Percentiles rank a stretch among this genome's conserved stretches.
These are phyloP conservation scores for Stagonosporopsis rhizophila DNA, from an alignment of 2,329 filamentous ascomycete species.

Conservation along the genomic window DNA sequence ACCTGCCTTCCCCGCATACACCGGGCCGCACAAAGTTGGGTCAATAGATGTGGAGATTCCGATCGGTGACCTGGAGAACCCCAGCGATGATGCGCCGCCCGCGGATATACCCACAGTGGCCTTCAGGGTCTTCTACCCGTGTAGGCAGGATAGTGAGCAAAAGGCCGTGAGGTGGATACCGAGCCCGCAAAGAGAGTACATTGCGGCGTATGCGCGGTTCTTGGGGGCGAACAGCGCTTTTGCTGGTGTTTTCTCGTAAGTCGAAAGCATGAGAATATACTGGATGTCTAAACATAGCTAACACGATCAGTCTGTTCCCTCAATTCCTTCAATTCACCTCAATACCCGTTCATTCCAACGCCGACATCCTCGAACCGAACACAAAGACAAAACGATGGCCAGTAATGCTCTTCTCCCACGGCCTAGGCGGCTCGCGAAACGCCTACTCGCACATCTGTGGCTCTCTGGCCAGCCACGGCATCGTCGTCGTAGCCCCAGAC, in stretches of 20 bases:
- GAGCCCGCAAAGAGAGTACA: constrained; percentile 74
- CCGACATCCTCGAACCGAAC: constrained; percentile 62
- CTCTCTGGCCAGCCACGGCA: constrained; percentile 79
- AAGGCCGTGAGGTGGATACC: constrained; percentile 78
- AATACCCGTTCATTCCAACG: constrained; percentile 76
- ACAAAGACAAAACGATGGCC: constrained; percentile 70
- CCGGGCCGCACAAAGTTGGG: constrained; percentile 79
- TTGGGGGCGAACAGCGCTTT: constrained; percentile 67
- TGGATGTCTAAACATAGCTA: constrained; percentile 2
- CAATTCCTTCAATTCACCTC: constrained; percentile 75
- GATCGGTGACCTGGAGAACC: constrained; percentile 57
- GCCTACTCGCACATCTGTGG: constrained; percentile 84
- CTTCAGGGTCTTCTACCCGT: constrained; percentile 83
- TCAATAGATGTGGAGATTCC: constrained; percentile 83
- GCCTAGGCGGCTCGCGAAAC: constrained; percentile 80
- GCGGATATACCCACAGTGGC: constrained; percentile 71
- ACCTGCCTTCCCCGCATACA: constrained; percentile 76
- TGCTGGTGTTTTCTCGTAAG: constrained; percentile 50
- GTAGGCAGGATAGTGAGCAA: constrained; percentile 48
- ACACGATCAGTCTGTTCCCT: constrained; percentile 65
- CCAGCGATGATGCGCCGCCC: constrained; percentile 61
- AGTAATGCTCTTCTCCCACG: constrained; percentile 85
- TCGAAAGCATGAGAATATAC: neutral
- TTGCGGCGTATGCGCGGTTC: constrained; percentile 79
- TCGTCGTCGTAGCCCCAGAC: constrained; percentile 81